phyloP scores from a whole-genome alignment of 169 alveolate species.

The Eimeria necatrix region DNA sequence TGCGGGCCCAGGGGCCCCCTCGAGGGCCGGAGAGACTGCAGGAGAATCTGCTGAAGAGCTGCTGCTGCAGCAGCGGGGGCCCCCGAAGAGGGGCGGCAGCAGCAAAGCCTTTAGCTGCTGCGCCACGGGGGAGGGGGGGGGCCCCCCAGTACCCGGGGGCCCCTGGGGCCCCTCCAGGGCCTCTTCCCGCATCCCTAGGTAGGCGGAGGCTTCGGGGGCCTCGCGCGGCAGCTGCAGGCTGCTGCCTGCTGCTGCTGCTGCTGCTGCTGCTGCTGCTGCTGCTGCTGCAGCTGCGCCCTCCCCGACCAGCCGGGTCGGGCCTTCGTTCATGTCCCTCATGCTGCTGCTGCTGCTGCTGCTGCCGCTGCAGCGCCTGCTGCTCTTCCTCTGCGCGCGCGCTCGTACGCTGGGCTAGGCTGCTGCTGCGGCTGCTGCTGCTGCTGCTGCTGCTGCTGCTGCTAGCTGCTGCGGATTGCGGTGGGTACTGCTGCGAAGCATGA shows the following conservation, averaged over 20 bases:
- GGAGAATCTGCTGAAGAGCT: constrained; percentile 34
- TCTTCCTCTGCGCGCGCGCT: too few species aligned
- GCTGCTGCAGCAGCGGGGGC: constrained; percentile 36
- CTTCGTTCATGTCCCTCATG: constrained; percentile 14
- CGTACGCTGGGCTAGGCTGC: background rate
- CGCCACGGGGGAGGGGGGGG: background rate
- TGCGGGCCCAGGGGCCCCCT: constrained; percentile 25
- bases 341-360: constrained; percentile 26
- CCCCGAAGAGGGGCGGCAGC: constrained; percentile 36
- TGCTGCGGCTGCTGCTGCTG: constrained; percentile 35
- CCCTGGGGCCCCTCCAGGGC: too few species aligned
- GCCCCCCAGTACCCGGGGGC: background rate
- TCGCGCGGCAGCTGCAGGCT: background rate
- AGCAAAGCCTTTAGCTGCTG: constrained; percentile 29
- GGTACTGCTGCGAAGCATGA: background rate
- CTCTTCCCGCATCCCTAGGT: too few species aligned
- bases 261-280: constrained; percentile 60
- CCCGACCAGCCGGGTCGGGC: background rate
- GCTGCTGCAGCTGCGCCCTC: constrained; percentile 12
- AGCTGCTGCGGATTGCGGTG: background rate
- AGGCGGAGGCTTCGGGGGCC: too few species aligned
- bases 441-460: constrained; percentile 61
- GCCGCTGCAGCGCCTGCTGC: constrained; percentile 19
- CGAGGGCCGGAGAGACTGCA: constrained; percentile 30
- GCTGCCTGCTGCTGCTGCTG: constrained; percentile 15